Conservation (phyloP, 2,329 filamentous ascomycete genomes). For the Balansia obtecta region DNA sequence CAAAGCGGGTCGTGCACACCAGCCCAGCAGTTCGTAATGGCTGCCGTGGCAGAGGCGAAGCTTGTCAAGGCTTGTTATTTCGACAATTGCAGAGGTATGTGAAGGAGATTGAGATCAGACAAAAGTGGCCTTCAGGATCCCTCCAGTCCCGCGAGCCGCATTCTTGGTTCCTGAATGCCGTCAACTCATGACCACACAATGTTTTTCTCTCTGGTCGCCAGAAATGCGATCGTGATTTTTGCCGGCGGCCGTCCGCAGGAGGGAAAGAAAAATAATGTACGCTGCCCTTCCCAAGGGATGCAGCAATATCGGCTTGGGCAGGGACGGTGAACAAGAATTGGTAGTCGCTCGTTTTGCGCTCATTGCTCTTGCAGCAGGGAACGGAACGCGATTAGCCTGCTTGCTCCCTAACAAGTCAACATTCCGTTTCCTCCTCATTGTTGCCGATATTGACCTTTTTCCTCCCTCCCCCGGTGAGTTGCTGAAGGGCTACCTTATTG, state of each 20-base stretch:
- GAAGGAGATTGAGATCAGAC: slow-evolving; percentile 29
- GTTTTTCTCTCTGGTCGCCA: slow-evolving; percentile 3
- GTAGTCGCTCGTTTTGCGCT: neutral
- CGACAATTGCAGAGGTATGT: slow-evolving; percentile 21
- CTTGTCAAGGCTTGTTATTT: neutral
- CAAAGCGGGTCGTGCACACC: slow-evolving; percentile 16
- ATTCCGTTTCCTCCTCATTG: slow-evolving; percentile 45
- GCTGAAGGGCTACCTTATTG: slow-evolving; percentile 81
- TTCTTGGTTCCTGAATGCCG: slow-evolving; percentile 16
- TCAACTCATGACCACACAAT: slow-evolving; percentile 6
- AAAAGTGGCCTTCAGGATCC: slow-evolving; percentile 14
- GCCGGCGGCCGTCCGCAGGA: neutral
- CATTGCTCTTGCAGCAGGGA: slow-evolving; percentile 1
- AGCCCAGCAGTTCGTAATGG: slow-evolving; percentile 4
- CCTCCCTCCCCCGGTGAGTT: slow-evolving; percentile 70
- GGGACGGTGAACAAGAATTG: slow-evolving; percentile 4
- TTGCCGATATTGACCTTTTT: slow-evolving; percentile 82
- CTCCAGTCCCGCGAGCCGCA: slow-evolving; percentile 14
- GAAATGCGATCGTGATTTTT: neutral
- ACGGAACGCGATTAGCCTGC: slow-evolving; percentile 12
- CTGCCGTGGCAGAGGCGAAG: slow-evolving; percentile 3
- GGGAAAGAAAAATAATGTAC: neutral
- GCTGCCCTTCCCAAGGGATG: slow-evolving; percentile 10
- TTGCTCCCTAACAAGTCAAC: slow-evolving; percentile 12
- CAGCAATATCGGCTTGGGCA: neutral